Evolutionary conservation across 805 yeast genomes (phyloP).

Genomic region (Zygosaccharomyces pseudorouxii): DNA sequence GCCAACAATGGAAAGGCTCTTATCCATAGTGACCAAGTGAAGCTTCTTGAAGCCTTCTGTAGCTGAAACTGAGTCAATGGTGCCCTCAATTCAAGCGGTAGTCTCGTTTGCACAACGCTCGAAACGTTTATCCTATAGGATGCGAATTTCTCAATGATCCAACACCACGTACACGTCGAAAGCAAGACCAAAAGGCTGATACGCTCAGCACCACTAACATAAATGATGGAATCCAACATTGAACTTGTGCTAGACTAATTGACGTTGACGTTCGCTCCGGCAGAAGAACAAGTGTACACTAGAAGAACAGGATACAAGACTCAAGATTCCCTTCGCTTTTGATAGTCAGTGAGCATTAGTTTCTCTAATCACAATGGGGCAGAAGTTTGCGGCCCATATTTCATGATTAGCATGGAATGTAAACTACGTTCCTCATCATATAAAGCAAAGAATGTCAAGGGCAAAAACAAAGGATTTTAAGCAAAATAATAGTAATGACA

Average conservation of each 20-base stretch:
- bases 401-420: slow-evolving; percentile 38
- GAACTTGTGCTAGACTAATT: no score
- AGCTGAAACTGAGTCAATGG: slow-evolving; percentile 38
- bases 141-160: slow-evolving; percentile 40
- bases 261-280: no score
- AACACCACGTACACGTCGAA: slow-evolving; percentile 53
- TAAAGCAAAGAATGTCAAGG: slow-evolving; percentile 6
- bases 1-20: slow-evolving; percentile 25
- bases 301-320: not conserved
- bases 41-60: slow-evolving; percentile 33
- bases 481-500: not conserved
- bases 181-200: slow-evolving; percentile 45
- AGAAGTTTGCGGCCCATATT: slow-evolving; percentile 1
- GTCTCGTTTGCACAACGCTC: slow-evolving; percentile 20
- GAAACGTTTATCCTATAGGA: slow-evolving; percentile 42
- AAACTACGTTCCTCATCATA: slow-evolving; percentile 10
- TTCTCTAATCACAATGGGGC: slow-evolving; percentile 4
- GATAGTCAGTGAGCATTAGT: not conserved
- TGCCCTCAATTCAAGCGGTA: slow-evolving; percentile 21
- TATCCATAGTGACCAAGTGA: slow-evolving; percentile 18
- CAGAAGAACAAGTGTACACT: no score
- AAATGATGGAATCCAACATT: not conserved
- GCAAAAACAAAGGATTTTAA: not conserved
- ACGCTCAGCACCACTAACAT: slow-evolving; percentile 32
- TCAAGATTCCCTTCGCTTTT: not conserved